Evolutionary conservation across 331 rosid genomes (phyloP), one percentile per base, ranked within the genome.

Genomic region (Prunus yedoensis): DNA sequence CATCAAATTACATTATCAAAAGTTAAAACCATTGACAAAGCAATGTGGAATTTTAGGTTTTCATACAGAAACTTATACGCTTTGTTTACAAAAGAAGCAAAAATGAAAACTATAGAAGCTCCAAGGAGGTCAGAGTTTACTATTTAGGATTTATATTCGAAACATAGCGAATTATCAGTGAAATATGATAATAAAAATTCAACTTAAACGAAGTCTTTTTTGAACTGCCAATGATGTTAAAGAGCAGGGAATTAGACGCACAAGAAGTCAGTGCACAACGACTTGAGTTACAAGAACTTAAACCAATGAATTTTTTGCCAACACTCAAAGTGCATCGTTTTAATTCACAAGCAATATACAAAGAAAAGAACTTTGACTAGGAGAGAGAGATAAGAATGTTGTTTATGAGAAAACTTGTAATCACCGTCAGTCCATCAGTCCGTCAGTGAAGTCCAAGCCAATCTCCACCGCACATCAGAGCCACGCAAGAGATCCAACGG

Each of bases 401-500:
- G 52, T 53, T 63, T 64, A 51, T 0, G 32, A 3, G 45, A 46
- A 32, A 10, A 46, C 61, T 60, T 27, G 32, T 69, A 54, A 69
- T 60, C 77, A 70, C 77, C 77, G 77, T 75, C 77, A 11, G 35
- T 20, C 27, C 50, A 25, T 4, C 9, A 12, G 61, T 35, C 54
- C 28, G 30, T 9, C 46, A 13, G 23, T 27, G 57, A 49, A 49
- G 76, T 66, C n/a, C 68, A 56, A 58, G 18, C 17, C 47, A 73
- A 78, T 78, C 79, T 73, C n/a, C 5, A 68, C 77, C 78, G 60
- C 43, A 68, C 41, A 73, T 61, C 59, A 53, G 17, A 8, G 9
- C 25, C 0, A 2, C 16, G 7, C 9, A 5, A 20, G 3, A 14
- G 9, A 68, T 80, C 77, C 25, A 53, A 79, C 76, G 89, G 82